Evolutionary conservation across 2,329 filamentous ascomycete genomes (phyloP).

Genomic region (Neopestalotiopsis sp.): DNA sequence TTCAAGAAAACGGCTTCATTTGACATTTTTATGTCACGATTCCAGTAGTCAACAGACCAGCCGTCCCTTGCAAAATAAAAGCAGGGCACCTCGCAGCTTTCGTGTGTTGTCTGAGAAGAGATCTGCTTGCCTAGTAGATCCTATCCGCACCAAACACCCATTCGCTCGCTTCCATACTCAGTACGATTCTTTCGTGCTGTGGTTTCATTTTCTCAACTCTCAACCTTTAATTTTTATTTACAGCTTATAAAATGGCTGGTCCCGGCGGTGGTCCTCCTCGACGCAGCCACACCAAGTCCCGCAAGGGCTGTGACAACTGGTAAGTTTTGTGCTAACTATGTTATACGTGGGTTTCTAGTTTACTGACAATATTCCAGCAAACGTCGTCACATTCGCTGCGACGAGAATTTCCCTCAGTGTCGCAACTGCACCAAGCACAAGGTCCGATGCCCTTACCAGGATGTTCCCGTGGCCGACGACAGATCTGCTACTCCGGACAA

Average conservation of each 20-base stretch:
- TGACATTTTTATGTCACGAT: not conserved
- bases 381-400: conserved; percentile 94
- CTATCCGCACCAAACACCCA: conserved; percentile 31
- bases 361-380: conserved; percentile 59
- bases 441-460: conserved; percentile 97
- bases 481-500: conserved; percentile 66
- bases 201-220: conserved; percentile 41
- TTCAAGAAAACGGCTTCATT: not conserved
- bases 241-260: conserved; percentile 75
- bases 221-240: conserved; percentile 32
- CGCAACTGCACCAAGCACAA: conserved; percentile 99
- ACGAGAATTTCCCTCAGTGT: conserved; percentile 97
- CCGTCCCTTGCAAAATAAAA: no score
- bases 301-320: conserved; percentile 97
- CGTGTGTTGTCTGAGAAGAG: conserved; percentile 26
- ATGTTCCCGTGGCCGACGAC: conserved; percentile 73
- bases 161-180: conserved; percentile 34
- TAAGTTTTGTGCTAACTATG: conserved; percentile 38
- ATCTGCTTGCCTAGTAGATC: conserved; percentile 25
- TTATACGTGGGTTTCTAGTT: not conserved
- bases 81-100: not conserved
- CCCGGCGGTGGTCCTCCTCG: conserved; percentile 91
- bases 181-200: conserved; percentile 33
- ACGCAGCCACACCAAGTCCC: conserved; percentile 94
- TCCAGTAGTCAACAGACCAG: not conserved